Evolutionary conservation across 2,329 filamentous ascomycete species (phyloP), one percentile per base, ranked within the genome.

Genomic region (Fusarium hostae): DNA sequence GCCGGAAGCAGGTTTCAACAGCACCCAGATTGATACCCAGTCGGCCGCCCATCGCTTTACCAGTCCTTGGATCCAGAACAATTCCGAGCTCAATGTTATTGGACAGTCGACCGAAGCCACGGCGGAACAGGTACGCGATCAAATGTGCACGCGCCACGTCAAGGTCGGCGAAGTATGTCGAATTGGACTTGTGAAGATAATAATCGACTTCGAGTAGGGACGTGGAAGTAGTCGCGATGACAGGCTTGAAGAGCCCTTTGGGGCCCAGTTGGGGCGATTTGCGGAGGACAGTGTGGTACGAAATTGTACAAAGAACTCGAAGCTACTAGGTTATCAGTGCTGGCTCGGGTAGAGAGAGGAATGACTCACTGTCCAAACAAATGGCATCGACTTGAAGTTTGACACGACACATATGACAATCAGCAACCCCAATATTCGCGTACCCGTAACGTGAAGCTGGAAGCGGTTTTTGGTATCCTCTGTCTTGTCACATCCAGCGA

Each of bases 171-270:
- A 66, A 66, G 4, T 58, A 66, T 15, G 52, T 63, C 13, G 43
- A 34, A 13, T 63, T 66, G 12, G 63, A 66, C 28, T 66, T 63
- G 59, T 66, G 63, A 0, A 66, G 26, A 2, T 66, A 63, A 24
- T 58, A 63, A 30, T 66, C 63, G 28, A 51, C 57, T 35, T 66
- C 59, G 4, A 66, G 37, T 3, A 66, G 22, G 2, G 59, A 35
- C 0, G 39, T 48, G 3, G 62, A 55, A 2, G 63, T 50, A 1
- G 41, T 24, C 3, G 54, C 16, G 5, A 59, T 18, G 5, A 59
- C 43, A 2, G 59, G 54, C 6, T 59, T 47, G 34, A 62, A 62
- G 2, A 62, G 59, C 0, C 32, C 52, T 22, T 18, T 40, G 16
- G 59, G 59, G 6, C 59, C 59, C 1, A 57, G 13, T 26, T 35